Evolutionary conservation across 371 early-diverging fungal species (phyloP).

Genomic region (Lichtheimia ramosa): DNA sequence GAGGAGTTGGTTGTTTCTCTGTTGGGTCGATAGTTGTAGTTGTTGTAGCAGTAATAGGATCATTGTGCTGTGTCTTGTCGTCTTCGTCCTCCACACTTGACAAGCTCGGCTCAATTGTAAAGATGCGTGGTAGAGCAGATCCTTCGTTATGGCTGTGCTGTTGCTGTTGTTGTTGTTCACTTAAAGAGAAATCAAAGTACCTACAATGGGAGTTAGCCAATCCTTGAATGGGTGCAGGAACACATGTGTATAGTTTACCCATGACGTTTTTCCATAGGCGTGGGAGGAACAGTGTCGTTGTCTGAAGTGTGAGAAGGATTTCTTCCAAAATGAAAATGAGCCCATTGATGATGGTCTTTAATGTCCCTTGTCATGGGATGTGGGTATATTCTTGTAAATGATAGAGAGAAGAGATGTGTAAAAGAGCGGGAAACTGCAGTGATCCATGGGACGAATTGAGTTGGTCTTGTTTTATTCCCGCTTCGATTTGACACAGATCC

Average conservation of each 20-base stretch:
- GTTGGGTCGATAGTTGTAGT: background rate
- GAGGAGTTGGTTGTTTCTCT: background rate
- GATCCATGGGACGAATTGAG: too few relatives aligned
- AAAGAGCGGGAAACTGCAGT: too few relatives aligned
- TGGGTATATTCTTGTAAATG: too few relatives aligned
- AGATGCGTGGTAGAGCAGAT: background rate
- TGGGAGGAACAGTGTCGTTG: constrained; percentile 5
- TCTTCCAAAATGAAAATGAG: constrained; percentile 3
- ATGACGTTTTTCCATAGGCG: constrained; percentile 11
- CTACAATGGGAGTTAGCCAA: background rate
- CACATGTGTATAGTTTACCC: background rate
- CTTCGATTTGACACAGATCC: too few relatives aligned
- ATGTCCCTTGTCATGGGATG: too few relatives aligned
- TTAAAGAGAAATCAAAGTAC: constrained; percentile 11
- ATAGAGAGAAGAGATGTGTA: background rate
- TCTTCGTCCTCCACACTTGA: constrained; percentile 1
- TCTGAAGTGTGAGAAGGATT: background rate
- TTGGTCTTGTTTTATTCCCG: too few relatives aligned
- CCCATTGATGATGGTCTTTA: background rate
- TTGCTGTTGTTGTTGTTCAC: background rate
- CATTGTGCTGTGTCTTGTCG: background rate
- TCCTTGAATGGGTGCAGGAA: background rate
- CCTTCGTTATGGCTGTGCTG: background rate
- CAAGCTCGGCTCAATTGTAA: constrained; percentile 8
- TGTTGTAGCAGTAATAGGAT: background rate